These are phyloP conservation scores for Aspergillus pseudotamarii DNA, from an alignment of 2,329 filamentous ascomycete genomes.

Conservation along the genomic window DNA sequence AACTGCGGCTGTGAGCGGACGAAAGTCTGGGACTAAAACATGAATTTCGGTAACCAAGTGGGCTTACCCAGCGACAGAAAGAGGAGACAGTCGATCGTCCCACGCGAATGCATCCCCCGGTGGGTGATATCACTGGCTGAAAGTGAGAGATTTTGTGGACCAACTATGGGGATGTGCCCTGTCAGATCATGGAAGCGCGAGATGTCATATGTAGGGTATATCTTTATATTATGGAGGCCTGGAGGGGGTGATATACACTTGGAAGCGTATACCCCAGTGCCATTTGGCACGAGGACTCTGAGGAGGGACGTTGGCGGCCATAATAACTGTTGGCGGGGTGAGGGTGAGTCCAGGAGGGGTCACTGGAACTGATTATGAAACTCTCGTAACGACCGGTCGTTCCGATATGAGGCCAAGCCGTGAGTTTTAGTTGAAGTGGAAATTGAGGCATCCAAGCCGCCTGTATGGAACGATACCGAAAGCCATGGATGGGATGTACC, in stretches of 20 bases:
- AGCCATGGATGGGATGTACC: neutral
- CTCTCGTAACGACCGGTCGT: neutral
- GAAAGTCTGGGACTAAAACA: neutral
- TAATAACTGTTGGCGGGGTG: neutral
- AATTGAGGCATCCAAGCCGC: neutral
- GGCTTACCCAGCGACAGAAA: slow-evolving; percentile 14
- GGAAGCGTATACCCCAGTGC: neutral
- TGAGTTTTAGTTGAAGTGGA: neutral
- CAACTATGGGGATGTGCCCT: neutral
- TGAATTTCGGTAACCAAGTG: slow-evolving; percentile 1
- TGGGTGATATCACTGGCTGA: slow-evolving; percentile 10
- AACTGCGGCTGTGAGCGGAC: neutral
- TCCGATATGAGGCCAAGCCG: neutral
- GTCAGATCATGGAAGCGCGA: neutral
- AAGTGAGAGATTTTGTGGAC: neutral
- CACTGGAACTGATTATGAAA: neutral
- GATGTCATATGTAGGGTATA: neutral
- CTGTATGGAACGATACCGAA: neutral
- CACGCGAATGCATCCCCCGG: slow-evolving; percentile 14
- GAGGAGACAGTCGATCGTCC: slow-evolving; percentile 17
- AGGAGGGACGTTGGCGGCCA: neutral
- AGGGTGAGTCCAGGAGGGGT: neutral
- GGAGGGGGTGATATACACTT: neutral
- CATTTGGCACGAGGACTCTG: neutral
- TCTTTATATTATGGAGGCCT: neutral